These are phyloP conservation scores for Cercis canadensis DNA, from an alignment of 306 rosid species.

Conservation along the genomic window DNA sequence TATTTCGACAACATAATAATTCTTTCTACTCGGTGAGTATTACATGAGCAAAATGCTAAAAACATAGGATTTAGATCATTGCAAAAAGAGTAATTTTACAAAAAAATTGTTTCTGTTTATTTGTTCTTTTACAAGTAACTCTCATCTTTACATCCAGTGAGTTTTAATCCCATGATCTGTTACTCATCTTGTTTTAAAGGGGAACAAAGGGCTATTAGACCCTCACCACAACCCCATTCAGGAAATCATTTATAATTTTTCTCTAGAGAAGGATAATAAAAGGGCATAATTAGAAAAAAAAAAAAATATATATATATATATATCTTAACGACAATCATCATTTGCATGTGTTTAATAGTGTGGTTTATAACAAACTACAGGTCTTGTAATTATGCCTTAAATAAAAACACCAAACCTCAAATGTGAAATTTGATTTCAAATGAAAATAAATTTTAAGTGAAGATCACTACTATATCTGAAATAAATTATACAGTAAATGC, in stretches of 20 bases:
- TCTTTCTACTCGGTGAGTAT: not conserved
- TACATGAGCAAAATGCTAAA: conserved; percentile 6
- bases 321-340: not conserved
- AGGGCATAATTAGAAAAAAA: not conserved
- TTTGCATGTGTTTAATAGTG: not conserved
- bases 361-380: not conserved
- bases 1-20: not conserved
- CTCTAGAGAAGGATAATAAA: not conserved
- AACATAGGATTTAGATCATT: not conserved
- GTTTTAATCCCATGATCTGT: too few species aligned
- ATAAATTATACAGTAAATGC: not conserved
- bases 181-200: too few species aligned
- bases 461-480: not conserved
- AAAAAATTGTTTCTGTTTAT: not conserved
- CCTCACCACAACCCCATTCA: too few species aligned
- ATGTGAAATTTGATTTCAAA: conserved; percentile 19
- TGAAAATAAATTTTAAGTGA: too few species aligned
- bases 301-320: not conserved
- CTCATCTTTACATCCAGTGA: too few species aligned
- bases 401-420: not conserved
- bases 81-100: not conserved
- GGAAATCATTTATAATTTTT: not conserved
- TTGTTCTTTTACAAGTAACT: too few species aligned
- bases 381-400: not conserved
- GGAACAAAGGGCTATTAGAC: too few species aligned